Conservation (phyloP, 495 filamentous ascomycete species). For the Mycothermus thermophilus region DNA sequence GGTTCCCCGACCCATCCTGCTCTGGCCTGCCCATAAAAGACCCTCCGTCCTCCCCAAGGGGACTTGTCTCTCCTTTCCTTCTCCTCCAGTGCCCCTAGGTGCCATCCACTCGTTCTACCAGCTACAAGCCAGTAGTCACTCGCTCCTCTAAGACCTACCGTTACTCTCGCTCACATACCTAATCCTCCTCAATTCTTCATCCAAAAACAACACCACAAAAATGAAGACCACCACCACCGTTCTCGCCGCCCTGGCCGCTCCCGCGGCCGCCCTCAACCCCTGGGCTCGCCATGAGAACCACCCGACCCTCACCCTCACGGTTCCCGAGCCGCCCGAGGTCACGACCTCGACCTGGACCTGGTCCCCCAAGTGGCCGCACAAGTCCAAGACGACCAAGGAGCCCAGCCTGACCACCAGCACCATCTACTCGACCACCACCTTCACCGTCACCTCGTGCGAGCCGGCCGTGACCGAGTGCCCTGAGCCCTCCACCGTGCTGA, state of each 20-base stretch:
- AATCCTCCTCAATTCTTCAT: too few species aligned
- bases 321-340: too few species aligned
- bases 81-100: conserved; percentile 12
- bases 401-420: conserved; percentile 22
- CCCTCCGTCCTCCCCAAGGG: background rate
- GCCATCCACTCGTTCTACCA: conserved; percentile 18
- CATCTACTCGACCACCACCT: conserved; percentile 15
- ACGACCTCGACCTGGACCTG: background rate
- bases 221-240: conserved; percentile 16
- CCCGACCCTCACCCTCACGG: conserved; percentile 3
- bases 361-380: too few species aligned
- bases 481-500: conserved; percentile 20
- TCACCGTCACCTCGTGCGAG: conserved; percentile 19
- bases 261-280: conserved; percentile 11
- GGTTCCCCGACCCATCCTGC: too few species aligned
- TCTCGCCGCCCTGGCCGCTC: conserved; percentile 18
- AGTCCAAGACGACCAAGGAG: too few species aligned
- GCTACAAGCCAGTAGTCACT: too few species aligned
- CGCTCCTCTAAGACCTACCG: too few species aligned
- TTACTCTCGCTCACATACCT: too few species aligned
- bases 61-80: conserved; percentile 1
- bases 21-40: background rate
- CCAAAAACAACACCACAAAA: background rate
- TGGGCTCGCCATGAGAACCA: conserved; percentile 1
- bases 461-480: conserved; percentile 16